These are phyloP conservation scores for Cucurbita maxima DNA, from an alignment of 306 rosid genomes.

Conservation along the genomic window DNA sequence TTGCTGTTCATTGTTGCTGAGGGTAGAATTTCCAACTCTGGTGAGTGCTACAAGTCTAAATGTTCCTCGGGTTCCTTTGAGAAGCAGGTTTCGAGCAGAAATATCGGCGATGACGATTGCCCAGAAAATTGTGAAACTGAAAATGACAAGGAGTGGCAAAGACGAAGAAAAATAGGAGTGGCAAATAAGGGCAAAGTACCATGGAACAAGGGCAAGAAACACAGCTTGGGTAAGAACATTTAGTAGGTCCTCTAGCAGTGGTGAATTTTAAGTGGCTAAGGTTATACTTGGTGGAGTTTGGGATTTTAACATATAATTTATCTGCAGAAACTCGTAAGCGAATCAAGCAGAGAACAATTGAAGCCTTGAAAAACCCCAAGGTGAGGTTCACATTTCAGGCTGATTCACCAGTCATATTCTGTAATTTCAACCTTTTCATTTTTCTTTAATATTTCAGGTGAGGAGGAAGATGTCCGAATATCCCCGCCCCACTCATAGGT, in stretches of 20 bases:
- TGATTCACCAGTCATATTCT: neutral
- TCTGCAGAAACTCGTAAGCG: conserved; percentile 56
- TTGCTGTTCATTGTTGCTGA: conserved; percentile 15
- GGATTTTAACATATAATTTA: conserved; percentile 1
- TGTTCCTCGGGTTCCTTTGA: conserved; percentile 10
- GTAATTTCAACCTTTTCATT: neutral
- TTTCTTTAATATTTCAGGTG: conserved; percentile 37
- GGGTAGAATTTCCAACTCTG: conserved; percentile 14
- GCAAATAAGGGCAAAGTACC: conserved; percentile 86
- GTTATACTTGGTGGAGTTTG: conserved; percentile 8
- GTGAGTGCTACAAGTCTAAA: conserved; percentile 10
- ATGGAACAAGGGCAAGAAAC: conserved; percentile 93
- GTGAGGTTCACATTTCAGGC: conserved; percentile 43
- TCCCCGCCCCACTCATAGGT: conserved; percentile 52
- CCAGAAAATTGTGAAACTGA: conserved; percentile 4
- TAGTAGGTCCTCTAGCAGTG: neutral
- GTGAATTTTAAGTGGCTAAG: neutral
- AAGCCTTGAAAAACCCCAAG: conserved; percentile 83
- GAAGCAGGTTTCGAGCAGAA: conserved; percentile 8
- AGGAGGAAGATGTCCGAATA: conserved; percentile 59
- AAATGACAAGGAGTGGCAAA: conserved; percentile 40
- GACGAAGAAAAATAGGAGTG: conserved; percentile 59
- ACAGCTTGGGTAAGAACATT: conserved; percentile 41
- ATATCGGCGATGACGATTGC: conserved; percentile 11
- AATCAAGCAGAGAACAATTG: conserved; percentile 57